Evolutionary conservation across 2,329 filamentous ascomycete species (phyloP).

Genomic region (Exserohilum rostratum): DNA sequence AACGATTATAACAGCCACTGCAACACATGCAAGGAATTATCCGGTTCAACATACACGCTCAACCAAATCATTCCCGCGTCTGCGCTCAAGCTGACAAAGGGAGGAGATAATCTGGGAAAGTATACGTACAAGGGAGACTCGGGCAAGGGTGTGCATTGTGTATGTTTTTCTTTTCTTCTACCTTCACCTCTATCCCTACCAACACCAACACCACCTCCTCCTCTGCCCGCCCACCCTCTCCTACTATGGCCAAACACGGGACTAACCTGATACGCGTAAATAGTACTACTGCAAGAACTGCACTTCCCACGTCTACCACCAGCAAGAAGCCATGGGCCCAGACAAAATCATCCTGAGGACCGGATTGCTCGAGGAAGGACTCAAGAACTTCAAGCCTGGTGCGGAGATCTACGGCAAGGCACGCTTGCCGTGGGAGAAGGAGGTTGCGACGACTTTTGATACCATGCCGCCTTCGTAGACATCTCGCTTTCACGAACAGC

Average conservation of each 20-base stretch:
- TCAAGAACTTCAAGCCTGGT: slow-evolving; percentile 56
- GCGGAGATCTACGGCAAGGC: slow-evolving; percentile 64
- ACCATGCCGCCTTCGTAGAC: slow-evolving; percentile 50
- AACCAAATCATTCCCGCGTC: slow-evolving; percentile 61
- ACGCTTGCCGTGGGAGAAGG: slow-evolving; percentile 58
- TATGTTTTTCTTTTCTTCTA: background rate
- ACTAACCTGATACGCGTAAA: no score
- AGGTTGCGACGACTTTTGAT: slow-evolving; percentile 56
- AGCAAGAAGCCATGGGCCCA: slow-evolving; percentile 58
- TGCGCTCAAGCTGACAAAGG: slow-evolving; percentile 60
- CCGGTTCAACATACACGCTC: slow-evolving; percentile 58
- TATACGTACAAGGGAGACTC: slow-evolving; percentile 65
- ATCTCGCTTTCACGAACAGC: no score
- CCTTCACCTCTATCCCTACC: no score
- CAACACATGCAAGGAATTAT: slow-evolving; percentile 62
- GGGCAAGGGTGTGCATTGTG: slow-evolving; percentile 61
- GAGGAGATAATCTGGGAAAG: slow-evolving; percentile 55
- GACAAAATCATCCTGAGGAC: slow-evolving; percentile 62
- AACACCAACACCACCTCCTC: no score
- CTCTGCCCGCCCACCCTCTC: no score
- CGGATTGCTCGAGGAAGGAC: slow-evolving; percentile 53
- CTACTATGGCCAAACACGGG: no score
- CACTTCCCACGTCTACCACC: slow-evolving; percentile 62
- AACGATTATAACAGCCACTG: slow-evolving; percentile 55
- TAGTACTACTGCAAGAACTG: slow-evolving; percentile 63